phyloP scores from a whole-genome alignment of 345 rosid species.

The Populus simonii region DNA sequence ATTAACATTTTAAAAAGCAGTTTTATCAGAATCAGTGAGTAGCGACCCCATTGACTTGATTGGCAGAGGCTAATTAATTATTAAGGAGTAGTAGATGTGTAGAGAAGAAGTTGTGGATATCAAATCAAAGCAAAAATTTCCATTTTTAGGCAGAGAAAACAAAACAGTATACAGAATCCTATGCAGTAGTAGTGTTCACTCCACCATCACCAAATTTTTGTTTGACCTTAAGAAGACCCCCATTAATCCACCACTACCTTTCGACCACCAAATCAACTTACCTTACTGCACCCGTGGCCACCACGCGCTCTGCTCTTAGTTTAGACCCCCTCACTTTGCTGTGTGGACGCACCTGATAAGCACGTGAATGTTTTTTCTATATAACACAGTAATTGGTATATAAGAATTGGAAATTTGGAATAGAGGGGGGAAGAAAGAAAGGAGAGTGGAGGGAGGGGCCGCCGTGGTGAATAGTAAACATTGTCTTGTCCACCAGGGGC shows the following conservation, averaged over 20 bases:
- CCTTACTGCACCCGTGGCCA: background rate
- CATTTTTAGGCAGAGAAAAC: background rate
- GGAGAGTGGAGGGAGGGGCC: conserved; percentile 29
- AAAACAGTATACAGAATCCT: background rate
- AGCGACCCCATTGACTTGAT: too few relatives aligned
- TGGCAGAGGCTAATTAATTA: background rate
- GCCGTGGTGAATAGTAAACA: conserved; percentile 25
- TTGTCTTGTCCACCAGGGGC: conserved; percentile 12
- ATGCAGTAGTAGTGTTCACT: background rate
- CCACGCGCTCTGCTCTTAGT: background rate
- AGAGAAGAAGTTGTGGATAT: background rate
- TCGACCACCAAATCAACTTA: background rate
- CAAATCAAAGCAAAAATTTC: background rate
- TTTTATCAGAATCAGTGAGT: background rate
- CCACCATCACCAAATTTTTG: background rate
- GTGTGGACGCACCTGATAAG: background rate
- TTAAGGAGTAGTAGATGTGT: too few relatives aligned
- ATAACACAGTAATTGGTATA: background rate
- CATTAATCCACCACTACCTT: conserved; percentile 4
- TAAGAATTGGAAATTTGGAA: background rate
- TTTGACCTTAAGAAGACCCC: background rate
- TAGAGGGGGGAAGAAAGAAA: background rate
- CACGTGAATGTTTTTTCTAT: background rate
- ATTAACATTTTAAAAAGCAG: background rate
- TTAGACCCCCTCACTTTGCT: background rate